phyloP scores from a whole-genome alignment of 768 basidiomycete species.

The Lactarius quietus region DNA sequence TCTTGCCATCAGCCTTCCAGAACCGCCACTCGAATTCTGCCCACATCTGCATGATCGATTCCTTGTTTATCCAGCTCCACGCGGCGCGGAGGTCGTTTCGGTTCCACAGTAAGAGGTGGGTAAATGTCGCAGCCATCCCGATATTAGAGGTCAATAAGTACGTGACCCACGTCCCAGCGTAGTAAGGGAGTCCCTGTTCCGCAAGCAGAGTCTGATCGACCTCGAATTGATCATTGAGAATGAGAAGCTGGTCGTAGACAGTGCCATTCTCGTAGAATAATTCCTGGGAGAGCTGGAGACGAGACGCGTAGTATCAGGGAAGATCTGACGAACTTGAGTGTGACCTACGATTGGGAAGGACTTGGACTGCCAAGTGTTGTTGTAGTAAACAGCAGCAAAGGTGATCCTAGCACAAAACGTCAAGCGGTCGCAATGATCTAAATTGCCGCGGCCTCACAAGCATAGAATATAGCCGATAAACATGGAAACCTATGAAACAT shows the following conservation, averaged over 20 bases:
- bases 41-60: slow-evolving; percentile 36
- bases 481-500: slow-evolving; percentile 40
- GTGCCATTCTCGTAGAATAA: slow-evolving; percentile 30
- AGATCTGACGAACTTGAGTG: neutral
- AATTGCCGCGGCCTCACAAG: slow-evolving; percentile 38
- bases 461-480: slow-evolving; percentile 50
- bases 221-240: slow-evolving; percentile 39
- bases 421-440: neutral
- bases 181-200: slow-evolving; percentile 45
- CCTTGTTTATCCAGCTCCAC: slow-evolving; percentile 46
- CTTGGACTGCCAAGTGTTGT: slow-evolving; percentile 29
- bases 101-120: slow-evolving; percentile 48
- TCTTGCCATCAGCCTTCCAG: slow-evolving; percentile 41
- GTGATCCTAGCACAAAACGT: slow-evolving; percentile 23
- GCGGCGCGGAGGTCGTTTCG: slow-evolving; percentile 41
- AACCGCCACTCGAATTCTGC: slow-evolving; percentile 39
- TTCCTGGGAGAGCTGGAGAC: slow-evolving; percentile 28
- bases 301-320: neutral
- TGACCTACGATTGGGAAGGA: slow-evolving; percentile 22
- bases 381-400: slow-evolving; percentile 31
- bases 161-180: slow-evolving; percentile 46
- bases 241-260: slow-evolving; percentile 29
- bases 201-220: slow-evolving; percentile 41
- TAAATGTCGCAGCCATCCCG: slow-evolving; percentile 48
- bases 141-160: slow-evolving; percentile 44